Evolutionary conservation across 1,139 yeast species (phyloP).

Genomic region (Lodderomyces jiufengensis): DNA sequence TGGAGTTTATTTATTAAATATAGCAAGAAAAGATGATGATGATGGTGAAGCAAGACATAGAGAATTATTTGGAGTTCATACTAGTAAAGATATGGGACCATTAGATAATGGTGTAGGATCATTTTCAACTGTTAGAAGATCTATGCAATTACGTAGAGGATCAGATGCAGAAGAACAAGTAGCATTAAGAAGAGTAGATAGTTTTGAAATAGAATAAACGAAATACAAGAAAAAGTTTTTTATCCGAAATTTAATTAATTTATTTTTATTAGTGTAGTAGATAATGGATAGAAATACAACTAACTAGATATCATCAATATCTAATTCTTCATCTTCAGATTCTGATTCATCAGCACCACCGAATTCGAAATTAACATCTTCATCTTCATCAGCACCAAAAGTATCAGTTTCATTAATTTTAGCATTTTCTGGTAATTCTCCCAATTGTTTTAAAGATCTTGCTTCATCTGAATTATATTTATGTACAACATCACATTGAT

Average conservation of each 20-base stretch:
- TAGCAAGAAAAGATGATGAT: constrained; percentile 65
- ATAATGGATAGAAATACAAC: not conserved
- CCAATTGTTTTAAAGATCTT: constrained; percentile 90
- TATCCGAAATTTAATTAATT: not conserved
- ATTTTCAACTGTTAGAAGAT: constrained; percentile 53
- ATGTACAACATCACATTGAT: constrained; percentile 96
- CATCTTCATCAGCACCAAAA: constrained; percentile 94
- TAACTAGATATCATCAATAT: constrained; percentile 75
- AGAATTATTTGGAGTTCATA: constrained; percentile 63
- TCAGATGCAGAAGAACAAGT: constrained; percentile 49
- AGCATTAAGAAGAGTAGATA: constrained; percentile 60
- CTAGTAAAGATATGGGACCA: constrained; percentile 56
- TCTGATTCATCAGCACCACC: constrained; percentile 89
- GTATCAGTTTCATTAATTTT: constrained; percentile 97
- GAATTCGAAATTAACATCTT: constrained; percentile 97
- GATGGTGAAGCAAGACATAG: constrained; percentile 36
- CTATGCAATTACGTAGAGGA: constrained; percentile 64
- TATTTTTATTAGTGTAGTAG: not conserved
- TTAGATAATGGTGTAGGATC: constrained; percentile 85
- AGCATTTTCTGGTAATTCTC: constrained; percentile 95
- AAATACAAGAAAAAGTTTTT: constrained; percentile 13
- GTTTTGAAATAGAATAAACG: constrained; percentile 52
- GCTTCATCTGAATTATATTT: constrained; percentile 98
- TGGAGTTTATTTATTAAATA: constrained; percentile 81
- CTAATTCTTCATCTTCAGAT: constrained; percentile 64